Base-by-base conservation (phyloP, 2,329 filamentous ascomycete genomes). In the Phyllosticta citribraziliensis region DNA sequence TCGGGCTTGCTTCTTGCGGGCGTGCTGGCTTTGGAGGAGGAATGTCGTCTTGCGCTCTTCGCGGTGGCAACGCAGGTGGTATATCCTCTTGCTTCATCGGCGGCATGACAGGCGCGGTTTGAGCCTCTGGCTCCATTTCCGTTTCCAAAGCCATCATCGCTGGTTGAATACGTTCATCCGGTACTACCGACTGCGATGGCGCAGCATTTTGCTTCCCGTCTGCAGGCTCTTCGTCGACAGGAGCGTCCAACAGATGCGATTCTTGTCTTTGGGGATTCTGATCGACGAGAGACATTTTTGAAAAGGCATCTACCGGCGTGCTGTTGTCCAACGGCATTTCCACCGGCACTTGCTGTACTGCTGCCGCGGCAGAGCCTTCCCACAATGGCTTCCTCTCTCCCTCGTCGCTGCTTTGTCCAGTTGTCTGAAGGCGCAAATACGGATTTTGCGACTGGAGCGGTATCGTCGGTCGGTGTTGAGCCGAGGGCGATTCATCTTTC, bases 401-500 rank as follows among this genome's bases (percentile, higher is more conserved):
- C 5, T 62, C 73, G 62, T 70, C 72, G 17, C 65, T 69, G 47
- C 65, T 71, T 57, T 75, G 68, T 0, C 71, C 73, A 0, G 74
- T 74, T 17, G 66, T 63, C 56, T 76, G 74, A 66, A 73, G 72
- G 27, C 70, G 70, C 22, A 74, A 68, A 63, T 78, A 78, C 9
- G 77, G 76, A 60, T 78, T 78, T 63, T 78, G 75, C 3, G 75
- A 76, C 62, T 75, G 66, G 20, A 76, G 64, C 1, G 58, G 40
- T 25, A 60, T 40, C 24, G 58, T 60, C 9, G 58, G 58, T 5
- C 58, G 58, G 11, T 52, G 58, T 19, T 55, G 40, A n/a, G 5
- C n/a, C 17, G 40, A 47, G 17, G 40, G 40, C 40, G 40, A 47
- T n/a, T 47, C 40, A 14, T 17, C n/a, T 4, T n/a, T 47, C 40